Percentiles rank a stretch among this genome's conserved stretches.
These are phyloP conservation scores for Boletellus ananas DNA, from an alignment of 768 basidiomycete species.

Conservation along the genomic window DNA sequence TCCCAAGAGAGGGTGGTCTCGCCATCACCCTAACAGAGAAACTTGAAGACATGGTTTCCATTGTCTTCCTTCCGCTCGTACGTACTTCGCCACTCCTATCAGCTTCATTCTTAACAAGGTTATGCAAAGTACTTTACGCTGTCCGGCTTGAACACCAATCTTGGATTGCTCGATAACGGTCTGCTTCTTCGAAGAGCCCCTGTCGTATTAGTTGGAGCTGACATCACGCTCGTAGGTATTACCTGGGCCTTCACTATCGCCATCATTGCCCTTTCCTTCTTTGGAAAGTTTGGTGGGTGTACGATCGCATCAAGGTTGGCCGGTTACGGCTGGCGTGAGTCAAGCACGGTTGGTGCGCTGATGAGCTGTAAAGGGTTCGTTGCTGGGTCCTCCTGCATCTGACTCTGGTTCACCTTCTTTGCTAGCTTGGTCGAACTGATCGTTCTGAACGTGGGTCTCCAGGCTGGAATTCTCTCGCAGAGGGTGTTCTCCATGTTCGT, in stretches of 20 bases:
- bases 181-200: not conserved
- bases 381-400: not conserved
- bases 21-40: constrained; percentile 88
- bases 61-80: constrained; percentile 86
- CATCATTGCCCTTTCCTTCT: constrained; percentile 74
- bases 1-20: constrained; percentile 86
- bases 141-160: constrained; percentile 85
- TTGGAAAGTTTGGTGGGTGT: constrained; percentile 89
- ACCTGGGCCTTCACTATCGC: constrained; percentile 89
- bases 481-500: constrained; percentile 96
- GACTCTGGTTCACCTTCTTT: constrained; percentile 1
- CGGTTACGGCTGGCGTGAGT: constrained; percentile 78
- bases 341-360: constrained; percentile 78
- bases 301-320: constrained; percentile 59
- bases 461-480: constrained; percentile 69
- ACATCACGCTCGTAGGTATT: constrained; percentile 40
- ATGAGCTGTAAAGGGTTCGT: constrained; percentile 94
- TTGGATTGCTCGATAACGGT: constrained; percentile 81
- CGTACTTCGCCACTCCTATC: not conserved
- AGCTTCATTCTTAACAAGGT: not conserved
- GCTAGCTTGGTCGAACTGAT: constrained; percentile 84
- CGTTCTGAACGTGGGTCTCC: constrained; percentile 90
- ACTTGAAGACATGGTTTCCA: constrained; percentile 91
- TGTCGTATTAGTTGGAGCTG: not conserved
- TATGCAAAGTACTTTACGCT: constrained; percentile 80